Evolutionary conservation across 352 stramenopile genomes (phyloP), one percentile per base, ranked within the genome.

Genomic region (Globisporangium nodosum): DNA sequence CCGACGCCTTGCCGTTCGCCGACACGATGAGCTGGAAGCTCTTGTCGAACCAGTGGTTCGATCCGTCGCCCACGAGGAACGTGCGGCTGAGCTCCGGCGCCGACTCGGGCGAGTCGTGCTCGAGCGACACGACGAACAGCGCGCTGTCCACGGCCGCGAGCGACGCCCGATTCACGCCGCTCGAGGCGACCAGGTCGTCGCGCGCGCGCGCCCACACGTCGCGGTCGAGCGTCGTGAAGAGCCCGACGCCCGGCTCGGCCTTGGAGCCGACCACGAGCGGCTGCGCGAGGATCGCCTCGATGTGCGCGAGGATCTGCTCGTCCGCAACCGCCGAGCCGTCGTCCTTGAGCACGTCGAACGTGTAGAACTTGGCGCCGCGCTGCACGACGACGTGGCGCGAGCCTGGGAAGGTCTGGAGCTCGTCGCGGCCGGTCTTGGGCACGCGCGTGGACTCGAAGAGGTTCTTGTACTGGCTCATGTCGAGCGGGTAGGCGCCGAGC

Each of bases 21-120:
- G 82, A 78, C 7, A 96, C 66, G 49, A 96, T 90, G 5, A 96
- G 61, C 65, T 97, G 89, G 57, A 97, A 94, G 64, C 84, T 94
- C 83, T 97, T 97, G 69, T 97, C 89, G 51, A 96, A 96, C 88
- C 89, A 97, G 63, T 92, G 87, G 72, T 96, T 96, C 21, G 73
- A 73, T 50, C 81, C 87, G 47, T 96, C 79, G 53, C 88, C 88
- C 42, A 84, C 55, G 9, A 97, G 71, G 66, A 96, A 96, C 52
- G 74, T 88, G 50, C 81, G 70, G 40, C 81, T 90, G 42, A 92
- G 69, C 30, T 92, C 60, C 54, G 81, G 57, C 7, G 78, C 59
- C 7, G 75, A 78, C 30, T 66, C 62, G 12, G 88, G 86, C 11
- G 80, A 68, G 37, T 60, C 64, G 58, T 94, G 78, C 60, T 96